Base-by-base conservation (phyloP, 495 filamentous ascomycete species). In the Lophium mytilinum region DNA sequence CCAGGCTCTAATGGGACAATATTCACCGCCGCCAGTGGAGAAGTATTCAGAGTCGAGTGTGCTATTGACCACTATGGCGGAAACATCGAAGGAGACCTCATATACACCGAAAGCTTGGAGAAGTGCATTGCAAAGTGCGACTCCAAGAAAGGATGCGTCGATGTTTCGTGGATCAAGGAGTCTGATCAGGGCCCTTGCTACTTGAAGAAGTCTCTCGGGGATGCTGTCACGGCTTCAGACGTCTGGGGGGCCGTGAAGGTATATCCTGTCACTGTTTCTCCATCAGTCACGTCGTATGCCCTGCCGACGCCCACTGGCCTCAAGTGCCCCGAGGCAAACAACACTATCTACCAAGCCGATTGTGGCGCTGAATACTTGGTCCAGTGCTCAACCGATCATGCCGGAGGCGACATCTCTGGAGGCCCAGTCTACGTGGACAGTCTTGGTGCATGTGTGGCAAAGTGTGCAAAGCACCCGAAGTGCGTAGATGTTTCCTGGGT, bases 331-430 rank as follows among this genome's bases (percentile, higher is more conserved):
- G 35, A 9, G 40, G 48, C 46, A 0, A 55, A 58, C 45, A 56
- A 55, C 15, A 56, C 60, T 11, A 40, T 58, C 7, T 55, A 49
- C 51, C 51, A 34, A 7, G 7, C 40, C 7, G 42, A 56, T 2
- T 63, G 61, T 21, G 61, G 54, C 19, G 56, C 60, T 12, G 19
- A 56, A 42, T 63, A 52, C 46, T n/a, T 37, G 24, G 37, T 62
- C 11, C 5, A 62, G 18, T 63, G 61, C 52, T 36, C 40, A 10
- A 21, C 37, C 2, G 56, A 63, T 42, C 56, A 50, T 36, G 0
- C 19, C 21, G 39, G 41, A 33, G 61, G 56, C 6, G 56, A 63
- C 35, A 50, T 59, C 8, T 14, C 18, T 4, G 45, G 51, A 21
- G 49, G 40, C 17, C 56, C 56, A 0, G 55, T 59, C 37, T 56